Percentiles rank a stretch among this genome's conserved stretches.
Evolutionary conservation across 352 stramenopile genomes (phyloP).

Genomic region (Pythium apleroticum): DNA sequence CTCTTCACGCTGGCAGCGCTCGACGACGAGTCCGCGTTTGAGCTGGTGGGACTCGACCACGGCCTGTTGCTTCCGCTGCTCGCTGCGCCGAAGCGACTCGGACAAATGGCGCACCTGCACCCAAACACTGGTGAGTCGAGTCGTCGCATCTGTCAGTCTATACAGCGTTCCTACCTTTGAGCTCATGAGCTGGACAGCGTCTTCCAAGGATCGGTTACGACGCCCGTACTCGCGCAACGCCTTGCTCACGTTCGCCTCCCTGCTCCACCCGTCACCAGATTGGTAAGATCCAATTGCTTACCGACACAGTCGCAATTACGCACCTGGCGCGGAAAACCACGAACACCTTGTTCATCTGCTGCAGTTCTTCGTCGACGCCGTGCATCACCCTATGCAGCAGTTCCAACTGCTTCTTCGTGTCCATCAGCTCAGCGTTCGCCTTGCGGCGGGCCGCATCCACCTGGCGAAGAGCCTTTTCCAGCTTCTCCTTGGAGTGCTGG

Average conservation of each 20-base stretch:
- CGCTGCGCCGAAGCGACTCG: slow-evolving; percentile 30
- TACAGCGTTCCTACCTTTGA: slow-evolving; percentile 31
- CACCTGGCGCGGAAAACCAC: slow-evolving; percentile 20
- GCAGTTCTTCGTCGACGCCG: slow-evolving; percentile 15
- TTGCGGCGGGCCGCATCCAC: slow-evolving; percentile 12
- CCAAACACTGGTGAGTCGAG: not conserved
- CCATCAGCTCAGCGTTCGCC: slow-evolving; percentile 11
- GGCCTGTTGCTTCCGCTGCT: slow-evolving; percentile 24
- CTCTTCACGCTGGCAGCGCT: slow-evolving; percentile 58
- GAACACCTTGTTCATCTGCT: slow-evolving; percentile 25
- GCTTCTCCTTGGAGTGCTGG: slow-evolving; percentile 9
- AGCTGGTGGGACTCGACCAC: slow-evolving; percentile 33
- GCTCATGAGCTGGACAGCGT: slow-evolving; percentile 36
- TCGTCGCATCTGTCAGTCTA: not conserved
- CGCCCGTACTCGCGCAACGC: slow-evolving; percentile 56
- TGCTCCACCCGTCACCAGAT: slow-evolving; percentile 8
- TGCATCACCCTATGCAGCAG: slow-evolving; percentile 14
- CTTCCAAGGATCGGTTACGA: slow-evolving; percentile 49
- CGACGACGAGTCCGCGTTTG: slow-evolving; percentile 55
- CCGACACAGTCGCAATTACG: not conserved
- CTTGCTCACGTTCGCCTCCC: slow-evolving; percentile 41
- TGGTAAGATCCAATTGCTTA: not conserved
- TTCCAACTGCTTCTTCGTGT: slow-evolving; percentile 15
- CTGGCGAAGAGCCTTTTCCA: slow-evolving; percentile 2
- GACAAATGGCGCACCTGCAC: slow-evolving; percentile 36